Evolutionary conservation across 2,329 filamentous ascomycete genomes (phyloP).

Genomic region (Monosporascus sp.): DNA sequence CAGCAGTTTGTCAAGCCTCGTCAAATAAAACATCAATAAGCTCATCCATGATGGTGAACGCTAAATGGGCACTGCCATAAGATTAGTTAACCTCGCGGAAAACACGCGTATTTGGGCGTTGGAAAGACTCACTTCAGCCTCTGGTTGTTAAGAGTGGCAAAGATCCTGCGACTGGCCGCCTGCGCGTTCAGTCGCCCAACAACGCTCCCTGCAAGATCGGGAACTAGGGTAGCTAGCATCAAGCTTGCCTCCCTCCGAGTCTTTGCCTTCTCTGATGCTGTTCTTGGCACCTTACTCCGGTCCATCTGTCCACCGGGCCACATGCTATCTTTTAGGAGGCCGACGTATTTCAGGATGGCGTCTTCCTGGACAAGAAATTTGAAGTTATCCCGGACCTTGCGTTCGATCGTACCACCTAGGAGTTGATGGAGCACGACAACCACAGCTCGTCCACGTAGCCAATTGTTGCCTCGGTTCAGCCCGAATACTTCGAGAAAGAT

Average conservation of each 20-base stretch:
- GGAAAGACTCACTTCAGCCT: conserved; percentile 69
- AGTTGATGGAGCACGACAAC: conserved; percentile 95
- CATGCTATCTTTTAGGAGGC: conserved; percentile 66
- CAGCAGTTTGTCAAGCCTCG: conserved; percentile 20
- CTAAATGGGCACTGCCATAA: conserved; percentile 56
- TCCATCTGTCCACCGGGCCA: conserved; percentile 68
- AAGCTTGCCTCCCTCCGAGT: conserved; percentile 82
- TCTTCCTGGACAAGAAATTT: conserved; percentile 71
- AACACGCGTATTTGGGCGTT: not conserved
- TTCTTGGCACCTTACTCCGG: conserved; percentile 50
- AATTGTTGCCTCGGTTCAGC: conserved; percentile 91
- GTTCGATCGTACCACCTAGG: conserved; percentile 90
- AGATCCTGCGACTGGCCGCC: conserved; percentile 79
- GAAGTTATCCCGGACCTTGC: conserved; percentile 84
- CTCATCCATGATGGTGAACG: conserved; percentile 68
- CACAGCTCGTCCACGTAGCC: conserved; percentile 90
- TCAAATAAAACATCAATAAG: conserved; percentile 60
- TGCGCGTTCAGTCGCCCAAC: conserved; percentile 90
- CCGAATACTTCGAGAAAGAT: conserved; percentile 96
- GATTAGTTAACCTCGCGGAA: conserved; percentile 12
- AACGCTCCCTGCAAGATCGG: conserved; percentile 86
- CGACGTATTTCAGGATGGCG: conserved; percentile 69
- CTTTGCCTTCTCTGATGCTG: conserved; percentile 66
- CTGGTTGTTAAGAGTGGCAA: conserved; percentile 87
- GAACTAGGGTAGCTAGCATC: conserved; percentile 82